Evolutionary conservation across 768 basidiomycete species (phyloP), one percentile per base, ranked within the genome.

Genomic region (Cystobasidium ongulense): DNA sequence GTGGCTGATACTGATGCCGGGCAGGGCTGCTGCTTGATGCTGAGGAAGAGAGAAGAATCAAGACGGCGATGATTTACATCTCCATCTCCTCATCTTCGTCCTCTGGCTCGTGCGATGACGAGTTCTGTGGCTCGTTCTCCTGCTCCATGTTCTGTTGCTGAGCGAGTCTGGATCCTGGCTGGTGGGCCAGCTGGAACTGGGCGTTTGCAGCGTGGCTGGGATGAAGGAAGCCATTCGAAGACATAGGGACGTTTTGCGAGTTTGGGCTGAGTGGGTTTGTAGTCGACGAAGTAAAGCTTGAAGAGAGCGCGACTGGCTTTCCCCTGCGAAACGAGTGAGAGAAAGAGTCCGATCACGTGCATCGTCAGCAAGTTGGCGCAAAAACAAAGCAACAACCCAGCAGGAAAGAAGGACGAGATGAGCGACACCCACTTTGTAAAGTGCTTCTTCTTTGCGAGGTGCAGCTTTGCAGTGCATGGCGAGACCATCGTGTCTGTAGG

Each of bases 401-500:
- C 43, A 21, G 63, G 0, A 52, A 29, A 64, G 62, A 13, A 38
- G 25, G 66, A 59, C 1, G 43, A 64, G 62, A 13, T 35, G 25
- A 65, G 62, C 1, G 43, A 53, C 17, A 84, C 88, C 41, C 76
- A 95, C 95, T 92, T 96, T 73, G 81, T 84, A 80, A 96, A 98
- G 79, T 91, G 92, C 82, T 92, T 91, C 85, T 95, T 93, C 85
- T 87, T 94, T 1, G 89, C 89, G 21, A 90, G 90, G 63, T 85
- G 89, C 65, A 98, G 85, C 82, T 97, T 98, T 82, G 93, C 89
- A 5, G 93, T 90, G 80, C 87, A 88, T 1, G 95, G 95, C 1
- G 92, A 95, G 85, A 97, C 87, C 82, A 98, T 85, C 80, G 90
- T 91, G 81, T 99, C 95, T 10, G 95, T 96, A 1, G 95, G 95